Evolutionary conservation across 208 protist species (phyloP), one percentile per base, ranked within the genome.

Genomic region (Novymonas esmeraldas): DNA sequence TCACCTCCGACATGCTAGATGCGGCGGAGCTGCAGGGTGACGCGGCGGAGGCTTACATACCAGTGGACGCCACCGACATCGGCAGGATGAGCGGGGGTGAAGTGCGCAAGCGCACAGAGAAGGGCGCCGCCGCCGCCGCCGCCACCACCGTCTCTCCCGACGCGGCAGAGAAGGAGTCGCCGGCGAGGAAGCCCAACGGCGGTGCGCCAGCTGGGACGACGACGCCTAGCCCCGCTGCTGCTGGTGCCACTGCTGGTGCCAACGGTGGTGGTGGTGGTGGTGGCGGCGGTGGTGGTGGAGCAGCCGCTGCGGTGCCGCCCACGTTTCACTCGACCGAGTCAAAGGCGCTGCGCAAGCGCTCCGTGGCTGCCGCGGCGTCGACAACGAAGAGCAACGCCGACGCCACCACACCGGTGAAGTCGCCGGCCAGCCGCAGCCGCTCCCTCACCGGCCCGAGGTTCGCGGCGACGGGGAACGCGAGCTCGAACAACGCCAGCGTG

Each of bases 1-100:
- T 96, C 42, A 95, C 87, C 22, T 96, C 91, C 2, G 88, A 94
- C 54, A 74, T 96, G 78, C 70, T 84, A 24, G 91, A 96, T 61
- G 86, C 84, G 14, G 80, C 75, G 1, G 83, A 92, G 72, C 36
- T 66, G 31, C 71, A 66, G 49, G 72, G 75, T 10, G 79, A 62
- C 28, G 65, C 71, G 39, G 73, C 62, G 9, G 69, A 63, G 24
- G 48, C 49, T 4, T 78, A 78, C 48, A 67, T 72, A 10, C 79
- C 70, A 58, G 72, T 75, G 10, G 78, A 82, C 34, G 64, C 65
- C 16, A 54, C 60, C 14, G 62, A 79, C 20, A 73, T 91, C 29
- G 85, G 82, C 3, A 59, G 71, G 41, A 81, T 88, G 75, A 65
- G 58, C 9, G 82, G 82, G 14, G 81, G 85, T 3, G 85, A 91